Evolutionary conservation across 202 grass and related monocot species (phyloP).

Genomic region (Saccharum hybrid): DNA sequence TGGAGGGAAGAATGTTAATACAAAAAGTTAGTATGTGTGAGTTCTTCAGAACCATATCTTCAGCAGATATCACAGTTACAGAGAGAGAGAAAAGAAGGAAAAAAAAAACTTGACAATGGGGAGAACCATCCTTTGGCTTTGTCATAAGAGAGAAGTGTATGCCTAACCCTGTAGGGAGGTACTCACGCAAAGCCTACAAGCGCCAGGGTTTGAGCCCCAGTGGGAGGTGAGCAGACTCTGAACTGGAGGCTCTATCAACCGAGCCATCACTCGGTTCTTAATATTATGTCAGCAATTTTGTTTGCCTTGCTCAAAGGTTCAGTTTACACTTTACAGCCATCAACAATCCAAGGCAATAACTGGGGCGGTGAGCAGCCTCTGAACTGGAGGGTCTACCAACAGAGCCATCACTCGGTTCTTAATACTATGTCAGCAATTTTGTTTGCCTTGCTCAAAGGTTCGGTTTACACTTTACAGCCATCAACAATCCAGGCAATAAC

Average conservation of each 20-base stretch:
- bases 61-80: not conserved
- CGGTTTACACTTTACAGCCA: conserved; percentile 17
- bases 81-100: not conserved
- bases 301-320: conserved; percentile 10
- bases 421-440: not conserved
- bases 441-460: conserved; percentile 9
- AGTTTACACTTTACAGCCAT: conserved; percentile 10
- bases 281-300: not conserved
- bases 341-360: not conserved
- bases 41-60: conserved; percentile 2
- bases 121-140: not conserved
- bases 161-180: not conserved
- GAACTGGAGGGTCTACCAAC: not conserved
- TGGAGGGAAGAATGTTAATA: not conserved
- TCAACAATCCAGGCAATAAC: not conserved
- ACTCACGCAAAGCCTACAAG: not conserved
- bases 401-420: not conserved
- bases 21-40: not conserved
- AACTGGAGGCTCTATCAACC: not conserved
- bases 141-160: not conserved
- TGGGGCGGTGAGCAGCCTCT: not conserved
- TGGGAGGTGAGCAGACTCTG: not conserved
- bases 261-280: not conserved
- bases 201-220: not conserved
- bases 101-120: not conserved